Percentiles rank a stretch among this genome's conserved stretches.
Evolutionary conservation across 768 basidiomycete genomes (phyloP).

Genomic region (Imleria badia): DNA sequence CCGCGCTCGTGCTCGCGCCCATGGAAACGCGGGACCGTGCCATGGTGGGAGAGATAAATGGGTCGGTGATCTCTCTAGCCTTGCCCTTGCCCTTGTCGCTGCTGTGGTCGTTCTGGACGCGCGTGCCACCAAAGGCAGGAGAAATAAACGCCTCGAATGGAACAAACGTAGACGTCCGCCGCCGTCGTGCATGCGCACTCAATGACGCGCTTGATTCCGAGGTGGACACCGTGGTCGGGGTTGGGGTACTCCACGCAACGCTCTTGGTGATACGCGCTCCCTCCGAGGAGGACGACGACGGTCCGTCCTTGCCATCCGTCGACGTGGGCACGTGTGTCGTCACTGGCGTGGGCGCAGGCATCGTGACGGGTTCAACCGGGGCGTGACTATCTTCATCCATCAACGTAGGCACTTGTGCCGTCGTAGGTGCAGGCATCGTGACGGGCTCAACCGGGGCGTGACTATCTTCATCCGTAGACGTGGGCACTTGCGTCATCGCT

Average conservation of each 20-base stretch:
- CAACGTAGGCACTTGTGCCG: too few species aligned
- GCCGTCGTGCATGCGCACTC: neutral
- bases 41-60: neutral
- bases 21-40: neutral
- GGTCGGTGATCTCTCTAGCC: neutral
- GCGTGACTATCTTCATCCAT: neutral
- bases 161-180: neutral
- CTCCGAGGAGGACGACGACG: neutral
- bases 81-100: neutral
- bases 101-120: neutral
- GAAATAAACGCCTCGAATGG: conserved; percentile 28
- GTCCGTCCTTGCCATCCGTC: neutral
- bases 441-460: neutral
- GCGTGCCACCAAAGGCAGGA: neutral
- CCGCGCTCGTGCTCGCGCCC: neutral
- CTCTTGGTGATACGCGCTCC: neutral
- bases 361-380: neutral
- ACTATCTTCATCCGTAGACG: neutral
- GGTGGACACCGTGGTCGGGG: neutral
- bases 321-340: neutral
- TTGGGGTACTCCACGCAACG: neutral
- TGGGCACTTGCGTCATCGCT: too few species aligned
- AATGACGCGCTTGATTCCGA: neutral
- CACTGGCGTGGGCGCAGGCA: neutral
- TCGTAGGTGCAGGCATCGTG: neutral